A percentile compares a stretch with the other conserved stretches of the same genome.
Conservation (phyloP, 139 green algal species). For the Limnomonas spitsbergensis region DNA sequence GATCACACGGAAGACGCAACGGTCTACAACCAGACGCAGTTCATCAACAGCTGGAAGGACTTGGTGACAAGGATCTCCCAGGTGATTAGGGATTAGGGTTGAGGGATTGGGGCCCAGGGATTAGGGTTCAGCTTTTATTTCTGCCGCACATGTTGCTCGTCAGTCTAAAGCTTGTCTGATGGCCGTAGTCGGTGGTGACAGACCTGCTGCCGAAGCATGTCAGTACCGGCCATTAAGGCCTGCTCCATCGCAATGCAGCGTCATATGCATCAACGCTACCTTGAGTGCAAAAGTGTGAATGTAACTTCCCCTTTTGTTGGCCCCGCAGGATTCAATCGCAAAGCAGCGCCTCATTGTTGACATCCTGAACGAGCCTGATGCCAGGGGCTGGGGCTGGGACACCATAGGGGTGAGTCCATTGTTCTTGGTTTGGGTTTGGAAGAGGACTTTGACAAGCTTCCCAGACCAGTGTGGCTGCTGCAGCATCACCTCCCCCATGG, state of each 20-base stretch:
- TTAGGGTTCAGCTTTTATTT: background rate
- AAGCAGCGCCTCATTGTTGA: conserved; percentile 10
- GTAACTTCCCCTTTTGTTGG: background rate
- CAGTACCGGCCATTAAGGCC: no score
- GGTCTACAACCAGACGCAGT: background rate
- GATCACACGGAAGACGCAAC: conserved; percentile 27
- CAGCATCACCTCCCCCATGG: no score
- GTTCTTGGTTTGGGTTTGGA: background rate
- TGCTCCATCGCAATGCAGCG: no score
- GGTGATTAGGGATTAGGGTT: no score
- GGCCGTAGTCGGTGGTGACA: no score
- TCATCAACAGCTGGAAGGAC: background rate
- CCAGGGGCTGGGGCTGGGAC: background rate
- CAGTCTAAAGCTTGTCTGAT: no score
- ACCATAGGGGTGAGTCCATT: background rate
- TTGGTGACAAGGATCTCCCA: background rate
- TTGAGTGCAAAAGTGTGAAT: background rate
- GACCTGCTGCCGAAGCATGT: no score
- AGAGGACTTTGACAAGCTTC: no score
- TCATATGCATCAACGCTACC: background rate
- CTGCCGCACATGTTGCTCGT: no score
- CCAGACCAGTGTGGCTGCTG: no score
- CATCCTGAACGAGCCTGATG: conserved; percentile 13
- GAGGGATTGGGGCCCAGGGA: no score
- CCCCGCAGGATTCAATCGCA: background rate